phyloP scores from a whole-genome alignment of 2,329 filamentous ascomycete genomes.

The Ceratocystis cacaofunesta region DNA sequence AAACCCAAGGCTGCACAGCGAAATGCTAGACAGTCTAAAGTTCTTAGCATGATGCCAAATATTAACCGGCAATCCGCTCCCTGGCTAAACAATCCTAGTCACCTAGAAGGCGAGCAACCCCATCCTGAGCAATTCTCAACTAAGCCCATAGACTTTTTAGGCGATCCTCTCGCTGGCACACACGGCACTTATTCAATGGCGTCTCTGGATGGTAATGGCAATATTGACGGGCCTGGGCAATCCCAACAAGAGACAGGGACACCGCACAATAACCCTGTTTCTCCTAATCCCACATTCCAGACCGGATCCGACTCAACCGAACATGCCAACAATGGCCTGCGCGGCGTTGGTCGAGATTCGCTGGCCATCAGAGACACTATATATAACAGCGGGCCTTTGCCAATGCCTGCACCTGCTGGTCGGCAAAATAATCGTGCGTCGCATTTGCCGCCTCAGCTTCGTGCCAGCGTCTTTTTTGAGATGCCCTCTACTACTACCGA shows the following conservation, averaged over 20 bases:
- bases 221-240: background rate
- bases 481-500: conserved; percentile 38
- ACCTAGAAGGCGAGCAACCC: background rate
- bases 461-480: conserved; percentile 88
- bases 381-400: background rate
- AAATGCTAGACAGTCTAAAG: conserved; percentile 58
- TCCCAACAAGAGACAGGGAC: background rate
- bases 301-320: conserved; percentile 11
- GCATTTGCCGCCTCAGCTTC: conserved; percentile 61
- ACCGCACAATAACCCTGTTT: background rate
- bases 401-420: conserved; percentile 7
- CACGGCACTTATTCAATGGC: background rate
- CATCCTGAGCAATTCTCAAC: conserved; percentile 5
- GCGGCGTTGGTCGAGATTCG: background rate
- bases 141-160: conserved; percentile 15
- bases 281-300: conserved; percentile 9
- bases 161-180: conserved; percentile 7
- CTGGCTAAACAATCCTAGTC: conserved; percentile 25
- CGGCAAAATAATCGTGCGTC: conserved; percentile 7
- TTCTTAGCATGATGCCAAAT: conserved; percentile 45
- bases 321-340: conserved; percentile 5
- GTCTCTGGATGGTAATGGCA: conserved; percentile 2
- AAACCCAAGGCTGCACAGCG: conserved; percentile 48
- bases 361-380: background rate
- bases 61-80: conserved; percentile 18